Conservation (phyloP, 352 stramenopile genomes). For the Globisporangium takayamanum region DNA sequence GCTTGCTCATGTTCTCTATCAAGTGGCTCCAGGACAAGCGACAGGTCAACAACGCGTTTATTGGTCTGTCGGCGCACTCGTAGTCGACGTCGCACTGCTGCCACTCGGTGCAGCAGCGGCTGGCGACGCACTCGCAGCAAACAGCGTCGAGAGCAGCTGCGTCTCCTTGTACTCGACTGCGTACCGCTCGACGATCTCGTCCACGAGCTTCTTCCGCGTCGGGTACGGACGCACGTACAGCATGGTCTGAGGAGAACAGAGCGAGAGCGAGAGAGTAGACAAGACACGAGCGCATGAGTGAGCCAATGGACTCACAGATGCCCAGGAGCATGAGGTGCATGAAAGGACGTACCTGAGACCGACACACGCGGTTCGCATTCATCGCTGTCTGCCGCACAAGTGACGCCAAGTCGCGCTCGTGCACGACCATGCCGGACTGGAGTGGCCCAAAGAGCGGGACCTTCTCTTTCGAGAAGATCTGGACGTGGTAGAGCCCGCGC, state of each 20-base stretch:
- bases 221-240: slow-evolving; percentile 82
- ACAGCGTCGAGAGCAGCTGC: slow-evolving; percentile 72
- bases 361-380: slow-evolving; percentile 85
- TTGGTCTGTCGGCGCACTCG: neutral
- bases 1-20: neutral
- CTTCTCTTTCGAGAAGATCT: slow-evolving; percentile 81
- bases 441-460: slow-evolving; percentile 73
- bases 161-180: slow-evolving; percentile 83
- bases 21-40: too few species aligned
- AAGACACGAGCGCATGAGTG: neutral
- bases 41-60: neutral
- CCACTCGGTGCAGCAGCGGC: neutral
- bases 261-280: neutral
- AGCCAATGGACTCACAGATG: neutral
- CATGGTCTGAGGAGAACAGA: slow-evolving; percentile 40
- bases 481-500: slow-evolving; percentile 61
- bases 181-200: slow-evolving; percentile 86
- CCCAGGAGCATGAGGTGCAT: too few species aligned
- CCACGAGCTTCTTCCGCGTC: slow-evolving; percentile 83
- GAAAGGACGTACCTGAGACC: slow-evolving; percentile 45
- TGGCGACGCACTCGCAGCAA: slow-evolving; percentile 24
- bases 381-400: slow-evolving; percentile 84
- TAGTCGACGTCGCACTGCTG: neutral
- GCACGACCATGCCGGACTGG: slow-evolving; percentile 81
- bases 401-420: slow-evolving; percentile 51